A percentile compares a stretch with the other conserved stretches of the same genome.
Evolutionary conservation across 441 rosid genomes (phyloP).

Genomic region (Isatis lusitanica): DNA sequence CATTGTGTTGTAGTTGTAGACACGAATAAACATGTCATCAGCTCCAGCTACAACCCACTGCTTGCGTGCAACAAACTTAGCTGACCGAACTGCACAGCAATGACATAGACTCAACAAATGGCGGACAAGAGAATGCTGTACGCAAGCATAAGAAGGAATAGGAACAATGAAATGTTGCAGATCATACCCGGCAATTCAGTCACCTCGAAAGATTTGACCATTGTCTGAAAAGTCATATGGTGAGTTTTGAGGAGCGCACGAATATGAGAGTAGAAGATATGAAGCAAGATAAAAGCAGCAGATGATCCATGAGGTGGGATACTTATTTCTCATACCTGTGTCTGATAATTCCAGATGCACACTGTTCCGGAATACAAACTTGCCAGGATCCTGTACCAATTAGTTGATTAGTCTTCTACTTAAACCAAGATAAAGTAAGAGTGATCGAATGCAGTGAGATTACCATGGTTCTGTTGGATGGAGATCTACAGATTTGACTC

Average conservation of each 20-base stretch:
- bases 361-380: slow-evolving; percentile 83
- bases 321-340: slow-evolving; percentile 53
- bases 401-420: not conserved
- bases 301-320: not conserved
- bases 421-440: not conserved
- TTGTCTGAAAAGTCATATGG: slow-evolving; percentile 41
- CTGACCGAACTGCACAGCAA: slow-evolving; percentile 65
- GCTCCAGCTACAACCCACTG: slow-evolving; percentile 93
- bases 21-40: slow-evolving; percentile 77
- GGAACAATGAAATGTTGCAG: not conserved
- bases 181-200: slow-evolving; percentile 69
- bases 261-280: not conserved
- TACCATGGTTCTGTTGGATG: slow-evolving; percentile 98
- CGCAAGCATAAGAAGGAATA: not conserved
- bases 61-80: slow-evolving; percentile 73
- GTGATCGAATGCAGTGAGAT: slow-evolving; percentile 1
- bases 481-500: slow-evolving; percentile 88
- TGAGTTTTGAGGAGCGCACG: slow-evolving; percentile 8
- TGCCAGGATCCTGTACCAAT: slow-evolving; percentile 67
- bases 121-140: slow-evolving; percentile 1
- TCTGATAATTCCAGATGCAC: slow-evolving; percentile 80
- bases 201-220: slow-evolving; percentile 71
- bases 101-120: slow-evolving; percentile 4
- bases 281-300: not conserved
- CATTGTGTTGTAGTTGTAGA: slow-evolving; percentile 74